Evolutionary conservation across 441 rosid species (phyloP).

Genomic region (Caryocar brasiliense): DNA sequence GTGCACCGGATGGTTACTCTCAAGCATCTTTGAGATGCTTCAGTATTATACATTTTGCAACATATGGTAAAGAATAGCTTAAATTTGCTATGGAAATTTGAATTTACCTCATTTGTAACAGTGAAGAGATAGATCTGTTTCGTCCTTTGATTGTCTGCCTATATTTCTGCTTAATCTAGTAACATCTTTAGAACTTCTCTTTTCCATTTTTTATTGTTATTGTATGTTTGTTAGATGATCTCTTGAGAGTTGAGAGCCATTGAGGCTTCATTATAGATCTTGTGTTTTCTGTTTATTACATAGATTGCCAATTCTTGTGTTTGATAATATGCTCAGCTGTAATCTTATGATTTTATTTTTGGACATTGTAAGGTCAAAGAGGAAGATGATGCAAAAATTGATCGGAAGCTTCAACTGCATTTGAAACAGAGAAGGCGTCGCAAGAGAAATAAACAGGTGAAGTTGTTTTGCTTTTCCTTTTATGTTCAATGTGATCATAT

Average conservation of each 20-base stretch:
- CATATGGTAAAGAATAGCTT: too few relatives aligned
- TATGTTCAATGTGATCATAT: conserved; percentile 10
- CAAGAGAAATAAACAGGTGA: conserved; percentile 62
- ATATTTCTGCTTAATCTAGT: too few relatives aligned
- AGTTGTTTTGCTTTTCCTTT: conserved; percentile 9
- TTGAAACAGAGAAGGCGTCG: conserved; percentile 62
- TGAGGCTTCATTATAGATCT: too few relatives aligned
- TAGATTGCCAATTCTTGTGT: too few relatives aligned
- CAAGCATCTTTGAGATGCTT: background rate
- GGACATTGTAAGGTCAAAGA: conserved; percentile 68
- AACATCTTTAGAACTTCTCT: background rate
- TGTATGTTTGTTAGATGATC: background rate
- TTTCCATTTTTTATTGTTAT: background rate
- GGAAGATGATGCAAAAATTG: conserved; percentile 85
- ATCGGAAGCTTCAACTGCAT: conserved; percentile 68
- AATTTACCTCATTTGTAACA: too few relatives aligned
- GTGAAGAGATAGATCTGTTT: too few relatives aligned
- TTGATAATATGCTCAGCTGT: too few relatives aligned
- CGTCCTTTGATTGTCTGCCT: too few relatives aligned
- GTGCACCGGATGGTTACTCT: too few relatives aligned
- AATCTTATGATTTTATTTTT: conserved; percentile 7
- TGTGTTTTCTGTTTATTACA: too few relatives aligned
- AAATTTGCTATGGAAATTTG: too few relatives aligned
- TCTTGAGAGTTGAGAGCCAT: background rate
- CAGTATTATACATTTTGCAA: too few relatives aligned